Conservation (phyloP, 1,284 basidiomycete genomes). For the Cerrena zonata region DNA sequence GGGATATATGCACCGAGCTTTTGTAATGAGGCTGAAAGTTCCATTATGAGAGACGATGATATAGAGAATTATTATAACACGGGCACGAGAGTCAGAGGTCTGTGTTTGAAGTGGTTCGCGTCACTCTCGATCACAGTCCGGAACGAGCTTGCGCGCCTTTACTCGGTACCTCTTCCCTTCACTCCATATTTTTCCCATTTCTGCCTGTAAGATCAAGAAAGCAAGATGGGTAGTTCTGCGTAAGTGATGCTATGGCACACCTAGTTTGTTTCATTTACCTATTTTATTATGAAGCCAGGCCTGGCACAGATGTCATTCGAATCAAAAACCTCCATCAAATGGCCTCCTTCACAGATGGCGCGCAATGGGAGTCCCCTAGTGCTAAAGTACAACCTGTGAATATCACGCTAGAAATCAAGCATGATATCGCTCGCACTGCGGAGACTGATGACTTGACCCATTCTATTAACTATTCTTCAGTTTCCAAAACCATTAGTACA, state of each 20-base stretch:
- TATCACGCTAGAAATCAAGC: slow-evolving; percentile 49
- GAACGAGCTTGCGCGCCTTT: no score
- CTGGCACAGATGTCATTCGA: slow-evolving; percentile 35
- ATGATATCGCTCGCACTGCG: slow-evolving; percentile 51
- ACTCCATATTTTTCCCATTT: no score
- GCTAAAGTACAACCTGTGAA: slow-evolving; percentile 52
- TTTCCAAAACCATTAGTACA: slow-evolving; percentile 33
- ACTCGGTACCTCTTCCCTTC: no score
- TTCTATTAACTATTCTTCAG: slow-evolving; percentile 56
- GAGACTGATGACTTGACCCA: slow-evolving; percentile 49
- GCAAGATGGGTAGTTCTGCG: no score
- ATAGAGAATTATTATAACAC: no score
- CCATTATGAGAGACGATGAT: slow-evolving; percentile 27
- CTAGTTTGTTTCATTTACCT: slow-evolving; percentile 31
- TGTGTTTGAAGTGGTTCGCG: no score
- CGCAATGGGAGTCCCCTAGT: slow-evolving; percentile 35
- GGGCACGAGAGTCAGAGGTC: no score
- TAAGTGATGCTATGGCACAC: no score
- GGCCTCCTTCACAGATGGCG: slow-evolving; percentile 35
- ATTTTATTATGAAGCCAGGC: neutral
- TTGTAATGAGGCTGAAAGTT: slow-evolving; percentile 52
- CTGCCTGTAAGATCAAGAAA: no score
- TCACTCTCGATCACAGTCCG: no score
- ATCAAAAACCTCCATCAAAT: slow-evolving; percentile 45
- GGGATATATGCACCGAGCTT: slow-evolving; percentile 64